Base-by-base conservation (phyloP, 1,284 basidiomycete species). In the Taiwanofungus camphoratus region DNA sequence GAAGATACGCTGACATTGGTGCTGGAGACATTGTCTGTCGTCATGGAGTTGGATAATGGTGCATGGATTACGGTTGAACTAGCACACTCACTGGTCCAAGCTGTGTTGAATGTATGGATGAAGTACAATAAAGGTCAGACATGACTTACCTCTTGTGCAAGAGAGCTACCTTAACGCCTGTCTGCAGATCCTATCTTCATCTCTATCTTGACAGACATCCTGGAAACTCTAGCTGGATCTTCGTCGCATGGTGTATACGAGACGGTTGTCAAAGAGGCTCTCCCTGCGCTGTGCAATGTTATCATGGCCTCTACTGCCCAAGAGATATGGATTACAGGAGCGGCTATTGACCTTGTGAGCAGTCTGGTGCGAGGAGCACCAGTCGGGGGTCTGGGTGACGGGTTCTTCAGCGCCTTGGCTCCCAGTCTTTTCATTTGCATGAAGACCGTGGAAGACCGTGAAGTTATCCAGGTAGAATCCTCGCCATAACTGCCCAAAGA, bases 1-100 rank as follows among this genome's bases (percentile, higher is more conserved):
- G 90, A 92, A 49, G 92, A 96, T 55, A 92, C 92, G 0, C 74
- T 98, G 11, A 84, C 89, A n/a, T 76, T 98, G 7, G 79, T 97
- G 20, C 70, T 98, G 19, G 93, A 97, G 59, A 86, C 92, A 0
- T 66, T 94, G 36, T 77, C 85, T 2, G 79, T 87, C 2, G 79
- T 94, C 3, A 66, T 92, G 1, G 78, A 83, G 22, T 74, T 95
- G 3, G 81, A 87, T 48, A 73, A 82, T 30, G 80, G 79, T 35
- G 73, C 70, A 32, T 90, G 83, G 80, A 65, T 89, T 44, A 82
- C 77, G 12, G 64, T 63, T 2, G 78, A 81, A 23, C 73, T 80
- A 53, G 82, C 87, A 3, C 70, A 63, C 7, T 76, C 81, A 0
- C 66, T 95, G 21, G 77, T 82, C 6, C 60, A 73, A 8, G 79